phyloP scores from a whole-genome alignment of 371 early-diverging fungal species.

The Zancudomyces culisetae region DNA sequence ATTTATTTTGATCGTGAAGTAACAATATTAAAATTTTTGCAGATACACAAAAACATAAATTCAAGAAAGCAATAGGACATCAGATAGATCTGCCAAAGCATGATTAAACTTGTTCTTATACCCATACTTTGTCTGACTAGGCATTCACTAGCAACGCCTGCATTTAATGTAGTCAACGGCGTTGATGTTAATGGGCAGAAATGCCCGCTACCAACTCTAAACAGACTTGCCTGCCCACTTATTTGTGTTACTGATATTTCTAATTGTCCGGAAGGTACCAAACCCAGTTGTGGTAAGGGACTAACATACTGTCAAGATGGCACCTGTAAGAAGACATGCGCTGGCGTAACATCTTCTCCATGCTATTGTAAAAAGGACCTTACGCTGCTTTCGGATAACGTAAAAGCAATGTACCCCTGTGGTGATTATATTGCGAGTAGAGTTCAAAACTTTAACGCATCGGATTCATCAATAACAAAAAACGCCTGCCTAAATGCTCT shows the following conservation, averaged over 20 bases:
- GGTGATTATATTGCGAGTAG: background rate
- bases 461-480: constrained; percentile 5
- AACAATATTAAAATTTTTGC: too few relatives aligned
- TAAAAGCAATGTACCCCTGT: background rate
- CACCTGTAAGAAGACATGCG: constrained; percentile 11
- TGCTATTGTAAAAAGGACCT: constrained; percentile 9
- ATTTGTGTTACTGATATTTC: constrained; percentile 11
- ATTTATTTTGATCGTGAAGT: too few relatives aligned
- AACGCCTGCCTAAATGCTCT: constrained; percentile 1
- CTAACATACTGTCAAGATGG: constrained; percentile 18
- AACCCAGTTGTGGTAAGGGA: constrained; percentile 8
- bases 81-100: too few relatives aligned
- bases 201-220: constrained; percentile 11
- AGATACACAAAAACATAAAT: too few relatives aligned
- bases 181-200: constrained; percentile 14
- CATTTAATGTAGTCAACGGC: constrained; percentile 10
- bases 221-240: constrained; percentile 7
- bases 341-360: constrained; percentile 7
- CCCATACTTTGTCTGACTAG: background rate
- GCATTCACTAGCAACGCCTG: background rate
- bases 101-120: background rate
- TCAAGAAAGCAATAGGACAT: too few relatives aligned
- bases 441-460: background rate
- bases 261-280: constrained; percentile 10
- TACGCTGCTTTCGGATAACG: constrained; percentile 6